phyloP scores from a whole-genome alignment of 2,329 filamentous ascomycete species.

The Aotearoamyces nothofagi region DNA sequence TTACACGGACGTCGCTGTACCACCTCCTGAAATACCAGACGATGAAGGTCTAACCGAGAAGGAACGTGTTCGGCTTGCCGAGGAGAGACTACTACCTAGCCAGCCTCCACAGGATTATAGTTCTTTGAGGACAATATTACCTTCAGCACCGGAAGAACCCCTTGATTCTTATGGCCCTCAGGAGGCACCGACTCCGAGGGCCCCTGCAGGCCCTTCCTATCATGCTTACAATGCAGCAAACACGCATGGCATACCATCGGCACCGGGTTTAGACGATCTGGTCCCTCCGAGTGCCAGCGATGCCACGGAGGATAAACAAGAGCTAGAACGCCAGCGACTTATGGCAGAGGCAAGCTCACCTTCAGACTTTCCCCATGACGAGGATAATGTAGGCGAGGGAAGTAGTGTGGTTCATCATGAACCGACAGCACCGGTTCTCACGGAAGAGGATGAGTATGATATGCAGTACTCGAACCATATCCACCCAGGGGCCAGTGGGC shows the following conservation, averaged over 20 bases:
- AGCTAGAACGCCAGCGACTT: slow-evolving; percentile 42
- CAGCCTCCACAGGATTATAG: slow-evolving; percentile 41
- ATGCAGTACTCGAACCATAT: slow-evolving; percentile 8
- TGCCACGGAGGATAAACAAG: slow-evolving; percentile 51
- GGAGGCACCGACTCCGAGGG: slow-evolving; percentile 18
- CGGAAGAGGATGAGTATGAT: slow-evolving; percentile 36
- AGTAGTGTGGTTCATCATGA: slow-evolving; percentile 18
- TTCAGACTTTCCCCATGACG: slow-evolving; percentile 33
- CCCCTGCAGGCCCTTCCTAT: slow-evolving; percentile 9
- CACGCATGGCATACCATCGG: slow-evolving; percentile 6
- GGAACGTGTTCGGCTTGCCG: slow-evolving; percentile 61
- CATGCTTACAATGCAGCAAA: slow-evolving; percentile 1
- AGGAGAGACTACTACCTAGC: slow-evolving; percentile 68
- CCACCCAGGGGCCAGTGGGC: slow-evolving; percentile 3
- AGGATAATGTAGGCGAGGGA: slow-evolving; percentile 18
- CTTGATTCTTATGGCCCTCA: slow-evolving; percentile 31
- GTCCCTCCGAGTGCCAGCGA: slow-evolving; percentile 10
- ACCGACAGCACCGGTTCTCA: slow-evolving; percentile 43
- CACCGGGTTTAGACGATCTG: slow-evolving; percentile 12
- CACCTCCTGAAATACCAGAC: slow-evolving; percentile 41
- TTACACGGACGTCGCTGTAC: slow-evolving; percentile 32
- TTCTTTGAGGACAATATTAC: slow-evolving; percentile 13
- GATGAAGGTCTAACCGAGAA: slow-evolving; percentile 59
- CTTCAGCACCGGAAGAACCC: slow-evolving; percentile 33
- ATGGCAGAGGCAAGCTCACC: slow-evolving; percentile 37